phyloP scores from a whole-genome alignment of 441 rosid genomes.

The Jatropha podagrica region DNA sequence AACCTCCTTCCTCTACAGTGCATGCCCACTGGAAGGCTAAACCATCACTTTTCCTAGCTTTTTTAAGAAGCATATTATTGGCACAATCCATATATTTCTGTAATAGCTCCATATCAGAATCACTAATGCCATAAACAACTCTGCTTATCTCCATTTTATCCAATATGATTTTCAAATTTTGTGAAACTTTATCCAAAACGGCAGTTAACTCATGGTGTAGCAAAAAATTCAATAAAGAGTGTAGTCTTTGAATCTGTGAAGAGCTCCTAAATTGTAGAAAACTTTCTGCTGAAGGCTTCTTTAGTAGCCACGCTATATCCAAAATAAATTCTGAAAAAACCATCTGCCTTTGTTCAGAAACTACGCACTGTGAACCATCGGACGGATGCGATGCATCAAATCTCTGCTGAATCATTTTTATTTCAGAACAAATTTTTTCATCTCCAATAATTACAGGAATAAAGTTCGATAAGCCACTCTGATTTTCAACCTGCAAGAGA shows the following conservation, averaged over 20 bases:
- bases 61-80: slow-evolving; percentile 30
- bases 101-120: slow-evolving; percentile 45
- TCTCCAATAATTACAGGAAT: slow-evolving; percentile 80
- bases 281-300: slow-evolving; percentile 56
- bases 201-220: slow-evolving; percentile 47
- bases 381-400: slow-evolving; percentile 39
- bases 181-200: slow-evolving; percentile 56
- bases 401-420: slow-evolving; percentile 60
- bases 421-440: slow-evolving; percentile 69
- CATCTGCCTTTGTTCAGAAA: slow-evolving; percentile 41
- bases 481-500: slow-evolving; percentile 78
- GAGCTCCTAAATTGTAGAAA: slow-evolving; percentile 39
- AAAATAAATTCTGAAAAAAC: slow-evolving; percentile 58
- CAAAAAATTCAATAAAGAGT: slow-evolving; percentile 57
- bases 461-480: slow-evolving; percentile 88
- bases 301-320: slow-evolving; percentile 89
- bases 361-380: slow-evolving; percentile 42
- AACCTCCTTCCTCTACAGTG: slow-evolving; percentile 21
- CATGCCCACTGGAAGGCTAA: slow-evolving; percentile 24
- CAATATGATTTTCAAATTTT: slow-evolving; percentile 49
- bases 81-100: slow-evolving; percentile 47
- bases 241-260: slow-evolving; percentile 70
- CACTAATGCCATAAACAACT: slow-evolving; percentile 34
- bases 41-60: slow-evolving; percentile 29
- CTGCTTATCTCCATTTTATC: slow-evolving; percentile 34